phyloP scores from a whole-genome alignment of 257 asterid genomes.

The Paulownia fortunei region DNA sequence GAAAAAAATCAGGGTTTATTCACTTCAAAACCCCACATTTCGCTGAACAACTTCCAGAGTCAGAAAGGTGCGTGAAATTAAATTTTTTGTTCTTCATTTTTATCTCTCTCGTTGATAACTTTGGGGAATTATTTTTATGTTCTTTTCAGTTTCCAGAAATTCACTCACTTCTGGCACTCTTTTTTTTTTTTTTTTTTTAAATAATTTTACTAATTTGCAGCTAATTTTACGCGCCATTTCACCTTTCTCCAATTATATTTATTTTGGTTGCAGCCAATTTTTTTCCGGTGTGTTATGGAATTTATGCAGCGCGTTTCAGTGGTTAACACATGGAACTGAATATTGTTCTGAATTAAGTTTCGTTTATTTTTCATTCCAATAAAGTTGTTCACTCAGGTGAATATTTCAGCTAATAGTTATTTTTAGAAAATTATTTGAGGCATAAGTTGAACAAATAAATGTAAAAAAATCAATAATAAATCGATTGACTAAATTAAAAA shows the following conservation, averaged over 20 bases:
- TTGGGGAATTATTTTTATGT: not conserved
- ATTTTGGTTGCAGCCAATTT: not conserved
- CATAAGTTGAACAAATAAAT: not conserved
- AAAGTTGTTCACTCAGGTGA: not conserved
- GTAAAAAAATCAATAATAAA: not conserved
- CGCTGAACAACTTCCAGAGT: not conserved
- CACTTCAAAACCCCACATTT: constrained; percentile 32
- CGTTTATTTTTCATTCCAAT: not conserved
- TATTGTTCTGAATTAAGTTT: constrained; percentile 1
- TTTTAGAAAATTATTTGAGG: not conserved
- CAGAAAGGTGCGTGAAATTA: constrained; percentile 1
- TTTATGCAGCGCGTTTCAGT: not conserved
- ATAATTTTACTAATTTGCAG: not conserved
- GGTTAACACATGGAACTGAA: not conserved
- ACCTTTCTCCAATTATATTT: not conserved
- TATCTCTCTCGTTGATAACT: not conserved
- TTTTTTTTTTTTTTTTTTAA: not conserved
- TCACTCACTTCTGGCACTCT: not conserved
- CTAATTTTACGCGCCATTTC: constrained; percentile 24
- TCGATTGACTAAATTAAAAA: not conserved
- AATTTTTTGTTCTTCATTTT: not conserved
- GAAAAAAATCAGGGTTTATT: constrained; percentile 20
- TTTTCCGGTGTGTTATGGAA: not conserved
- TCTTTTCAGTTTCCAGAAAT: not conserved
- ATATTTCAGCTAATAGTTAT: not conserved